Base-by-base conservation (phyloP, 2,329 filamentous ascomycete species). In the Xylariaceae sp. region DNA sequence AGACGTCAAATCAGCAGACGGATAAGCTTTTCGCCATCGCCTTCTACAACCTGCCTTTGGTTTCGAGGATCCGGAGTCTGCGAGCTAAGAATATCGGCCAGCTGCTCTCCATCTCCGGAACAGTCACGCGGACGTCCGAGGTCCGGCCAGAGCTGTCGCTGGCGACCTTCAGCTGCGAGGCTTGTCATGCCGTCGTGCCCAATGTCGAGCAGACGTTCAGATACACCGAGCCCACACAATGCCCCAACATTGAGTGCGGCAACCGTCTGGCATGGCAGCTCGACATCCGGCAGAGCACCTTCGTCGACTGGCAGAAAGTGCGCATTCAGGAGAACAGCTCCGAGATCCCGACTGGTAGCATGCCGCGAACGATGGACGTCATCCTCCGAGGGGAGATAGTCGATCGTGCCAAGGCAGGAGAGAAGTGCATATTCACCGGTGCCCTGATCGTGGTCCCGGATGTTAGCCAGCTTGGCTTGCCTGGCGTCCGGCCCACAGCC, bases 281-380 rank as follows among this genome's bases (percentile, higher is more conserved):
- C n/a, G 90, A 98, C 54, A 96, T 98, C 56, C 77, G 88, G 30
- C 90, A 94, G 62, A 96, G 89, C 62, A 97, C 89, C 0, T 98
- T 98, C 60, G 85, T 98, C 46, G 92, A 98, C 66, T 98, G 92
- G 92, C 92, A 98, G 61, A 97, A 97, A 62, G 88, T 97, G 16
- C 85, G 94, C 47, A 88, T 97, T 46, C 92, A 98, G 65, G 92
- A 98, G 64, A 98, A 97, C 68, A 95, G 88, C 51, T 90, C 90
- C 3, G 92, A 98, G 61, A 98, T 98, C 26, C 92, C 92, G 0
- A 98, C 92, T 0, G 92, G 92, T 38, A 96, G 89, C 66, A 98
- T 98, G 92, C 92, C 92, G 16, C 78, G 92, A 43, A 98, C 92
- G 3, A 92, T 98, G 78, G 92, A 98, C 56, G 85, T 98, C 29